Evolutionary conservation across 306 rosid species (phyloP).

Genomic region (Pueraria montana): DNA sequence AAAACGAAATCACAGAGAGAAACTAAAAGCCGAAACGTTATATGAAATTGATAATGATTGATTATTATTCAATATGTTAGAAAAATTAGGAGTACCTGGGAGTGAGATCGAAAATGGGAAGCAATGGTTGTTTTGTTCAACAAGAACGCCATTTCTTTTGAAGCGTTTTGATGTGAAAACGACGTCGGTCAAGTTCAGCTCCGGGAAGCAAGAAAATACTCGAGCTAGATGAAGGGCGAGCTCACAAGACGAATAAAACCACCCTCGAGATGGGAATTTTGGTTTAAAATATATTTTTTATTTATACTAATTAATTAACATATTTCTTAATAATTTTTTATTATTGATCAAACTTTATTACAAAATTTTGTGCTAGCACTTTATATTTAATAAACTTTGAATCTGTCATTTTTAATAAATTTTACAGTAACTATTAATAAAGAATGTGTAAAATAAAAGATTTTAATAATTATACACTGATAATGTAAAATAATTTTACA

Average conservation of each 20-base stretch:
- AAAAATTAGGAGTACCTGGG: slow-evolving; percentile 51
- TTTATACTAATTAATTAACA: too few species aligned
- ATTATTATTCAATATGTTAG: neutral
- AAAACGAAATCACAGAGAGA: neutral
- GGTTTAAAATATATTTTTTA: neutral
- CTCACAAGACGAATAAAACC: neutral
- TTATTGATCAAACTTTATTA: too few species aligned
- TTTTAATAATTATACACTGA: too few species aligned
- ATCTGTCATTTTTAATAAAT: too few species aligned
- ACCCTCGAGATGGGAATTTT: neutral
- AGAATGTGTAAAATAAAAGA: too few species aligned
- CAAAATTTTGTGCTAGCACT: too few species aligned
- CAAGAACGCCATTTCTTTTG: slow-evolving; percentile 73
- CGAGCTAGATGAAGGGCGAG: neutral
- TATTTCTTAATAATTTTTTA: too few species aligned
- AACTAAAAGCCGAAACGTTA: neutral
- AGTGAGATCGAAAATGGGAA: slow-evolving; percentile 70
- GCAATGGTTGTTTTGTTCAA: slow-evolving; percentile 66
- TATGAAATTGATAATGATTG: neutral
- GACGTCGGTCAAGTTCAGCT: slow-evolving; percentile 19
- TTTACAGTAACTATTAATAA: too few species aligned
- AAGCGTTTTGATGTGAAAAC: neutral
- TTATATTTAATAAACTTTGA: too few species aligned
- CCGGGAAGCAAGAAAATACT: neutral
- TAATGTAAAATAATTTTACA: too few species aligned